These are phyloP conservation scores for Schoenoplectus triqueter DNA, from an alignment of 202 grass and related monocot species.

Conservation along the genomic window DNA sequence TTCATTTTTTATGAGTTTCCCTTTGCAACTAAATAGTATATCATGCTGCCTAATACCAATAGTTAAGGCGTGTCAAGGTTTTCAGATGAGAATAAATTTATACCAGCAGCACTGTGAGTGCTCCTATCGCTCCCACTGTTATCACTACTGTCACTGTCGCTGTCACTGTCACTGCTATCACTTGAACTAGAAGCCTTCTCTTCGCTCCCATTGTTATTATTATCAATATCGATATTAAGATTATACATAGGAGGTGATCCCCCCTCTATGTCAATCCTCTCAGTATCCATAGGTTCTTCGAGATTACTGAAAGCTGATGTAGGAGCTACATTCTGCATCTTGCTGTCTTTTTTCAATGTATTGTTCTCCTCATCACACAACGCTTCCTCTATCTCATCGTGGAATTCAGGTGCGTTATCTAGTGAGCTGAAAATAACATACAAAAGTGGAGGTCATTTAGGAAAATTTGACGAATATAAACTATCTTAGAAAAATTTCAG, in stretches of 20 bases:
- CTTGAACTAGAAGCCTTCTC: constrained; percentile 81
- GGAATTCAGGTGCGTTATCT: constrained; percentile 42
- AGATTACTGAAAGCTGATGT: background rate
- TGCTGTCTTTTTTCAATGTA: constrained; percentile 11
- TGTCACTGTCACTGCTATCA: constrained; percentile 83
- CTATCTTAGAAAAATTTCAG: background rate
- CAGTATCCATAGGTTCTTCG: constrained; percentile 30
- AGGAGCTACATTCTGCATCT: background rate
- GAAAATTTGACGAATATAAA: background rate
- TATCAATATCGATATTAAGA: constrained; percentile 54
- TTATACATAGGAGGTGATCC: constrained; percentile 38
- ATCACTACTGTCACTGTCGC: constrained; percentile 85
- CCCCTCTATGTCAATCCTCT: constrained; percentile 39
- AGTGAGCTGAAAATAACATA: constrained; percentile 43
- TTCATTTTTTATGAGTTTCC: constrained; percentile 14
- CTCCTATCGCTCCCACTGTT: constrained; percentile 85
- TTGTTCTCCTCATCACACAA: constrained; percentile 33
- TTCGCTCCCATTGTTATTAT: constrained; percentile 70
- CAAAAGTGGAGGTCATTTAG: background rate
- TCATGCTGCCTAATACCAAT: constrained; percentile 8
- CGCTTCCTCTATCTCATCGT: constrained; percentile 64
- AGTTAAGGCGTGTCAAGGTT: background rate
- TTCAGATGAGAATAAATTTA: background rate
- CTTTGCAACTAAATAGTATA: background rate
- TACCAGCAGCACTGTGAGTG: constrained; percentile 33